Percentiles rank a stretch among this genome's conserved stretches.
Conservation (phyloP, 148 eudicot genomes). For the Vaccinium macrocarpon region DNA sequence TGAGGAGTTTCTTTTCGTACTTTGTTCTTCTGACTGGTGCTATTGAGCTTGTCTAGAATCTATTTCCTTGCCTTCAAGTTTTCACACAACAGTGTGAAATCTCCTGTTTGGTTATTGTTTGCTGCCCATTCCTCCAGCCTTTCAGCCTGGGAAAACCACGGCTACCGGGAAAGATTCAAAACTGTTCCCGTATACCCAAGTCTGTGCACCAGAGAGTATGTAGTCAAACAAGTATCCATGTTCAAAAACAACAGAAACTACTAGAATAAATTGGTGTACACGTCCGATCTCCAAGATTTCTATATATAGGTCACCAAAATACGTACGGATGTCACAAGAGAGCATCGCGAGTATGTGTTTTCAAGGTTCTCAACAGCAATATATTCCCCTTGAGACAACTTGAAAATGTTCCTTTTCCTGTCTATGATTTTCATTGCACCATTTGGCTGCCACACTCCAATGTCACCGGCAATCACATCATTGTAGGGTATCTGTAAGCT, state of each 20-base stretch:
- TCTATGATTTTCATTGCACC: conserved; percentile 93
- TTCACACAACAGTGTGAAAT: conserved; percentile 66
- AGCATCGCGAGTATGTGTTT: conserved; percentile 69
- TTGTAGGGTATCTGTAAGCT: neutral
- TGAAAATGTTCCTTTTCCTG: conserved; percentile 93
- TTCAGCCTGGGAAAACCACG: conserved; percentile 80
- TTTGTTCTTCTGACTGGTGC: conserved; percentile 54
- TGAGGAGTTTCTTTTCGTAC: conserved; percentile 40
- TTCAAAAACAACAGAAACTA: neutral
- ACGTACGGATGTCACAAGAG: conserved; percentile 63
- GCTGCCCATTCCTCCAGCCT: conserved; percentile 85
- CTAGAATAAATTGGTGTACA: neutral
- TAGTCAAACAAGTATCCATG: neutral
- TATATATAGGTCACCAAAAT: neutral
- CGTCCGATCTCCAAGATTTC: too few relatives aligned
- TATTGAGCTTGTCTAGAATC: conserved; percentile 71
- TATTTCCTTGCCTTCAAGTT: conserved; percentile 64
- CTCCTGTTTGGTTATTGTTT: conserved; percentile 42
- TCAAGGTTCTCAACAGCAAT: conserved; percentile 92
- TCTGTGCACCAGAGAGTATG: conserved; percentile 34
- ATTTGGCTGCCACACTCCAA: conserved; percentile 92
- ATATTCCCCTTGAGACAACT: conserved; percentile 97
- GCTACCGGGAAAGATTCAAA: conserved; percentile 95
- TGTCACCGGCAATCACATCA: conserved; percentile 57
- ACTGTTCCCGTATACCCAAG: conserved; percentile 96